phyloP scores from a whole-genome alignment of 169 alveolate genomes.

The Plasmodium relictum region DNA sequence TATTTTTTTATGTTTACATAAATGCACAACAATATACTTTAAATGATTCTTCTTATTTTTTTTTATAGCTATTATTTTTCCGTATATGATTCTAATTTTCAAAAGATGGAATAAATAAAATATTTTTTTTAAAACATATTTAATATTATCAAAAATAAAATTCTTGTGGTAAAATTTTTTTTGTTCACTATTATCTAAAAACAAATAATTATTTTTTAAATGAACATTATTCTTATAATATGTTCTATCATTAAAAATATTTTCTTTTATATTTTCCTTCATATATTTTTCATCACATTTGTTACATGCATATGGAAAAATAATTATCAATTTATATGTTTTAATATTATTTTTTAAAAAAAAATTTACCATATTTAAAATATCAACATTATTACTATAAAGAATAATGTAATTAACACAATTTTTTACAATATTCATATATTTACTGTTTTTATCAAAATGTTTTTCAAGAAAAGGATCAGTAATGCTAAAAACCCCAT shows the following conservation, averaged over 20 bases:
- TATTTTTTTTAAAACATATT: conserved; percentile 28
- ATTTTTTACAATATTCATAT: conserved; percentile 49
- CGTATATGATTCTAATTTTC: conserved; percentile 54
- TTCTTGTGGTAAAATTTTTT: conserved; percentile 44
- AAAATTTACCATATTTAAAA: conserved; percentile 38
- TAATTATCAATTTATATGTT: conserved; percentile 44
- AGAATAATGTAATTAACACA: conserved; percentile 59
- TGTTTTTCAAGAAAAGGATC: conserved; percentile 64
- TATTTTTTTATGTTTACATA: conserved; percentile 40
- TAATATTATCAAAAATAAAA: conserved; percentile 26
- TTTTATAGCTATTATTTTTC: conserved; percentile 53
- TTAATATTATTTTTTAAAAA: conserved; percentile 18
- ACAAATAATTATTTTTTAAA: conserved; percentile 39
- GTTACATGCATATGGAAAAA: conserved; percentile 50
- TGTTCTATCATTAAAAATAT: conserved; percentile 17
- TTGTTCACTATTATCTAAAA: conserved; percentile 6
- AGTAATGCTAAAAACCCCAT: conserved; percentile 62
- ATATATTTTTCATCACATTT: conserved; percentile 11
- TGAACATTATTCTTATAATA: conserved; percentile 26
- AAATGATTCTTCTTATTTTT: conserved; percentile 26
- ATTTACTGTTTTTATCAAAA: conserved; percentile 42
- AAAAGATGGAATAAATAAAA: conserved; percentile 45
- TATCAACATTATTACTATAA: conserved; percentile 51
- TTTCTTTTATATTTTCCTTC: neutral
- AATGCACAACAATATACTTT: conserved; percentile 29